These are phyloP conservation scores for Rhexocercosporidium sp. DNA, from an alignment of 2,329 filamentous ascomycete genomes.

Conservation along the genomic window DNA sequence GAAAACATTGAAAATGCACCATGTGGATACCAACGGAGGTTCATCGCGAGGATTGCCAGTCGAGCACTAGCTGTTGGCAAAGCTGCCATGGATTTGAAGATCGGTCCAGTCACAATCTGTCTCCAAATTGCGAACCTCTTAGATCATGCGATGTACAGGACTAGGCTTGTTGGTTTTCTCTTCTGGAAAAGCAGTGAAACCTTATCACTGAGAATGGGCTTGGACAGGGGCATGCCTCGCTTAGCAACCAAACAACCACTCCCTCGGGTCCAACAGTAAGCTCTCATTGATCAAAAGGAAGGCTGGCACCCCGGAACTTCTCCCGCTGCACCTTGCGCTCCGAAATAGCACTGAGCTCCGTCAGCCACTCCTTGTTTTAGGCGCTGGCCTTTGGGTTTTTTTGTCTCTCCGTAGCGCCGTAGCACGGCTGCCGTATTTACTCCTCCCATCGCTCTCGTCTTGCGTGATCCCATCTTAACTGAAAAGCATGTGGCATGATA, in stretches of 20 bases:
- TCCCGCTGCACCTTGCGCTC: background rate
- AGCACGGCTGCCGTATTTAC: background rate
- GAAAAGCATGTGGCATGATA: background rate
- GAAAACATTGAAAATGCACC: too few species aligned
- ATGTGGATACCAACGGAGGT: background rate
- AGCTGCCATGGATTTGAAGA: background rate
- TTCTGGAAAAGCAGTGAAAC: background rate
- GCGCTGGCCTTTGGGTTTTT: background rate
- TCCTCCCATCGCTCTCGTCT: background rate
- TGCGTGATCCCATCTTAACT: background rate
- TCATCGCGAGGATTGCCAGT: too few species aligned
- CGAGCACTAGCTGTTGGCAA: background rate
- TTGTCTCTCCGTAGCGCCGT: background rate
- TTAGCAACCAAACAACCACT: background rate
- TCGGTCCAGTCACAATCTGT: background rate
- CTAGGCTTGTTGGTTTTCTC: background rate
- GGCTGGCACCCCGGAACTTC: background rate
- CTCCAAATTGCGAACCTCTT: background rate
- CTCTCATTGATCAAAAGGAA: background rate
- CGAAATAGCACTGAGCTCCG: background rate
- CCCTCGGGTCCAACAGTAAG: background rate
- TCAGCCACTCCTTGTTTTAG: background rate
- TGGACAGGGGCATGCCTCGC: background rate
- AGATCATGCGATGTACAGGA: background rate
- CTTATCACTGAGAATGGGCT: background rate